Base-by-base conservation (phyloP, 306 rosid species). In the Castanospermum australe region DNA sequence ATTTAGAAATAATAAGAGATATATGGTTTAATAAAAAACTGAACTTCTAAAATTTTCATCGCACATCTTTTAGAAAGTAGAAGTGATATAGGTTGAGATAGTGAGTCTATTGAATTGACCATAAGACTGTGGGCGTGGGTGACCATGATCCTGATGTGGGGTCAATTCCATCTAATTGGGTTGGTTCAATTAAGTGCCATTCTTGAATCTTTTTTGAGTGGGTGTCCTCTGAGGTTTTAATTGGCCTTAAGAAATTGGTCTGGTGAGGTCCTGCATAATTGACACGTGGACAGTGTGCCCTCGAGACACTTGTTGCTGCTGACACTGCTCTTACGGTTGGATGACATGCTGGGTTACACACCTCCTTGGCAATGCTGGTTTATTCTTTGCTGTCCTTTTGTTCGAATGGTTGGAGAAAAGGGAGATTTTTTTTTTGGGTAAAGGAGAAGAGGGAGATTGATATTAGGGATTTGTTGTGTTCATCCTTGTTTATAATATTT, bases 311-410 rank as follows among this genome's bases (percentile, higher is more conserved):
- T 86, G 82, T 47, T n/a, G n/a, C n/a, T n/a, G 89, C 88, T 88
- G 94, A 90, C 87, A 68, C 61, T 83, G 35, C 67, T 69, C 87
- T 77, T 73, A 85, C 90, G 90, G 48, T 81, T 79, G 74, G 59
- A 65, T 88, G 90, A 88, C 88, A 88, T 78, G 79, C 45, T 68
- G 24, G 44, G 18, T 47, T 74, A 54, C 79, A 72, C 60, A 50
- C 56, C 67, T 10, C n/a, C 62, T 28, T 21, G 32, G 17, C 48
- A n/a, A 0, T 4, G 36, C 36, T 18, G 6, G 6, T 32, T 14
- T 25, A 7, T 14, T 33, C 17, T n/a, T 30, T n/a, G 30, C 2
- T 39, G 17, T 12, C 15, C 55, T 17, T 42, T 42, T 42, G 20
- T 22, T 41, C n/a, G 21, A 36, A 65, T 39, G 5, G 21, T 38